Base-by-base conservation (phyloP, 2,329 filamentous ascomycete species). In the Colletotrichum orchidophilum region DNA sequence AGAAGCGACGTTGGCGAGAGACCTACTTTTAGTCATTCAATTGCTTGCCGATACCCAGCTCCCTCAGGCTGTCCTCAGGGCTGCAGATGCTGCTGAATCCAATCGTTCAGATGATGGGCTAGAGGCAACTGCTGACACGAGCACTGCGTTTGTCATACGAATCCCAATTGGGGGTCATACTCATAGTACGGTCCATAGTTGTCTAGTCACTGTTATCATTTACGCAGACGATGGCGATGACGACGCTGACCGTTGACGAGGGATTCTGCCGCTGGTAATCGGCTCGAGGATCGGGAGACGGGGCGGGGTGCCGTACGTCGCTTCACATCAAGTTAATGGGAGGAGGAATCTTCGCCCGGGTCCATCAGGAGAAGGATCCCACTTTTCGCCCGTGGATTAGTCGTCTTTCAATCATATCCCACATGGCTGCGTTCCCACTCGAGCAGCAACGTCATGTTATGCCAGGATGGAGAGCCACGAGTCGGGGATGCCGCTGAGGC, bases 321-420 rank as follows among this genome's bases (percentile, higher is more conserved):
- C 63, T 70, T 70, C 63, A 63, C 63, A 50, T 67, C 67, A 62
- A 26, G 39, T 66, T 66, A 26, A 67, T 24, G 29, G 53, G 13
- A 60, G 62, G 66, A 59, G 60, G 53, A 53, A 59, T 54, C 53
- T 24, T 52, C 49, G 46, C 7, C 31, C 29, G 18, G 39, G 26
- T 52, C n/a, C 15, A 35, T 49, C 62, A 66, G 54, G 12, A 49
- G 21, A 29, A 53, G 66, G 52, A n/a, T 15, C 18, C 39, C 39
- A 3, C 21, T n/a, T n/a, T 46, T 33, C 7, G n/a, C 15, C 54
- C 39, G 33, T 52, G 46, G 12, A 46, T 21, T 60, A 13, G 12
- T 42, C 57, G 39, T 21, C 21, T 18, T 13, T 53, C 52, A 39
- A 46, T 29, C 27, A 18, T 11, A 21, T 15, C 18, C 39, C 18